These are phyloP conservation scores for Tilletia setariae DNA, from an alignment of 1,284 basidiomycete genomes.

Conservation along the genomic window DNA sequence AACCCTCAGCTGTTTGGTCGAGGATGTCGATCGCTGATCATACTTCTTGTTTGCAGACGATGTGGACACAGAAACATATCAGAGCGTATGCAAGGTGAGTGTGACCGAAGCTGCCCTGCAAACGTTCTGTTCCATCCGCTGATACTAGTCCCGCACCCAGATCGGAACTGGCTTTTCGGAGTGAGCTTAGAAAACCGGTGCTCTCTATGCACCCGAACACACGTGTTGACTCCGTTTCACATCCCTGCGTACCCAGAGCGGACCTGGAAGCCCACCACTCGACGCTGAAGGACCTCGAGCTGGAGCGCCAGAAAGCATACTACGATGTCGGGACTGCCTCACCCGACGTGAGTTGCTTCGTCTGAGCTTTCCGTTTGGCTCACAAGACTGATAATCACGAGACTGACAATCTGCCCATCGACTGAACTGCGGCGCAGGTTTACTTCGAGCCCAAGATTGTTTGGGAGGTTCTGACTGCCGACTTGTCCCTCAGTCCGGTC, in stretches of 20 bases:
- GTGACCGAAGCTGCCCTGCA: no score
- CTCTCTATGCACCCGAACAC: no score
- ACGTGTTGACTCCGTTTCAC: no score
- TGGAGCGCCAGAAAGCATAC: conserved; percentile 60
- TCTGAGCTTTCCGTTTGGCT: background rate
- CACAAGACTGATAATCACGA: background rate
- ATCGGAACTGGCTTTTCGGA: conserved; percentile 98
- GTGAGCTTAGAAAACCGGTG: conserved; percentile 47
- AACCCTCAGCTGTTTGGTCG: background rate
- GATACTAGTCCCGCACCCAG: conserved; percentile 20
- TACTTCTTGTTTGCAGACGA: conserved; percentile 25
- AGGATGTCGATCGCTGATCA: background rate
- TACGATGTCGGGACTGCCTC: conserved; percentile 64
- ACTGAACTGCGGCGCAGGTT: conserved; percentile 21
- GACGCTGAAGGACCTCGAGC: conserved; percentile 73
- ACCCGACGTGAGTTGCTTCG: conserved; percentile 31
- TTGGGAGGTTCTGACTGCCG: conserved; percentile 97
- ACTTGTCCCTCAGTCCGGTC: conserved; percentile 90
- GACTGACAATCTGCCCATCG: background rate
- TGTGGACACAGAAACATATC: conserved; percentile 47
- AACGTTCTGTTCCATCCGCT: no score
- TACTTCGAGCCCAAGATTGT: conserved; percentile 62
- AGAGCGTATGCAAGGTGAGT: conserved; percentile 65
- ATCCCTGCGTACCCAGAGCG: conserved; percentile 59
- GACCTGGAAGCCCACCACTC: conserved; percentile 75